Conservation (phyloP, 805 yeast genomes). For the Metschnikowia baotianmanensis region DNA sequence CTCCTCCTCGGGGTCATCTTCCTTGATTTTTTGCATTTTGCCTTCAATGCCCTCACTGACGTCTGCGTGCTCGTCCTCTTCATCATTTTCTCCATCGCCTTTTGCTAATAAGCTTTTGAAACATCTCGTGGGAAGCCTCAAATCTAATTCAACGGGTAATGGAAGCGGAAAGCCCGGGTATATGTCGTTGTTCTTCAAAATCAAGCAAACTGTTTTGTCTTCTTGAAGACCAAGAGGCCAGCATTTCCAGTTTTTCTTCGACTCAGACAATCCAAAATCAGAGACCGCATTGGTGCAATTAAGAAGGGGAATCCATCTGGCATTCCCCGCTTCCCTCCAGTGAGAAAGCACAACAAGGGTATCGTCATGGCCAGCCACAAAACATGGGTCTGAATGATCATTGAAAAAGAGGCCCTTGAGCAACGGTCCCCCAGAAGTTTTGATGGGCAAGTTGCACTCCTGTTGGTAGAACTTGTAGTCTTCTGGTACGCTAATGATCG, state of each 20-base stretch:
- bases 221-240: constrained; percentile 86
- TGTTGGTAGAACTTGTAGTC: constrained; percentile 42
- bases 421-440: constrained; percentile 29
- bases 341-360: constrained; percentile 64
- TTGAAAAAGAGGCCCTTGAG: constrained; percentile 79
- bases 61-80: constrained; percentile 17
- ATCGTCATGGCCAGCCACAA: constrained; percentile 73
- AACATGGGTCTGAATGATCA: constrained; percentile 85
- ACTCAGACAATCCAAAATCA: constrained; percentile 47
- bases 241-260: constrained; percentile 55
- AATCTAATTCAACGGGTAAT: constrained; percentile 73
- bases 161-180: constrained; percentile 87
- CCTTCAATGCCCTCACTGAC: constrained; percentile 18
- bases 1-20: constrained; percentile 57
- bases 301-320: constrained; percentile 84
- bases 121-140: constrained; percentile 58
- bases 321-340: constrained; percentile 76
- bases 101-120: constrained; percentile 23
- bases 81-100: constrained; percentile 25
- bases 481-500: constrained; percentile 45
- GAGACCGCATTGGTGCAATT: constrained; percentile 49
- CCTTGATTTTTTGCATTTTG: constrained; percentile 16
- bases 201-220: constrained; percentile 69
- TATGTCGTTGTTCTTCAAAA: constrained; percentile 59
- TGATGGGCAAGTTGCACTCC: constrained; percentile 37